phyloP scores from a whole-genome alignment of 2,329 filamentous ascomycete genomes.

The Penicillium sp. region DNA sequence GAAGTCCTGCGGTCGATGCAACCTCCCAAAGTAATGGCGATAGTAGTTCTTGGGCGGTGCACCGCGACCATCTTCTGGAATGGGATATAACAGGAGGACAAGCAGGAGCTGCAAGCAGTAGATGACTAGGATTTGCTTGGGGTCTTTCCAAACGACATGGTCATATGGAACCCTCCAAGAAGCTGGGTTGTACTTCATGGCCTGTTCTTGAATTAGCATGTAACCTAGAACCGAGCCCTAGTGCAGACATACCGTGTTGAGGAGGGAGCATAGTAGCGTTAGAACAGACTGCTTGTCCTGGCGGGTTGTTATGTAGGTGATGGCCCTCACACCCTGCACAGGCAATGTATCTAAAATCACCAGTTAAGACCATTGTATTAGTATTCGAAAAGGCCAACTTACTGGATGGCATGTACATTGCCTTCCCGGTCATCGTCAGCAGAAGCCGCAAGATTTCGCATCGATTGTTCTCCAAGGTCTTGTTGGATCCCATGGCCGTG shows the following conservation, averaged over 20 bases:
- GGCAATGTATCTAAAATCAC: constrained; percentile 60
- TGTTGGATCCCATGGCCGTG: constrained; percentile 79
- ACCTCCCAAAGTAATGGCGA: constrained; percentile 81
- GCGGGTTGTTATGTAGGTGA: constrained; percentile 86
- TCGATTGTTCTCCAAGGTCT: constrained; percentile 88
- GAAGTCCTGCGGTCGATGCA: constrained; percentile 93
- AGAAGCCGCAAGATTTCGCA: constrained; percentile 85
- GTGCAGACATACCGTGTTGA: constrained; percentile 73
- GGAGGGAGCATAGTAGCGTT: constrained; percentile 82
- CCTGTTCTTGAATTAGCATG: constrained; percentile 50
- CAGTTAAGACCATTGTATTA: constrained; percentile 1
- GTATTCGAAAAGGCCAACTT: constrained; percentile 24
- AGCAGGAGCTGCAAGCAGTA: constrained; percentile 91
- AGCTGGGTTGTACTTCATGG: constrained; percentile 92
- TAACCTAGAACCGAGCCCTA: not conserved
- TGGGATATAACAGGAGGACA: constrained; percentile 77
- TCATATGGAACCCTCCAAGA: constrained; percentile 94
- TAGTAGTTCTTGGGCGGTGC: constrained; percentile 82
- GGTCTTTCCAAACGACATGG: constrained; percentile 84
- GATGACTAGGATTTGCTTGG: constrained; percentile 84
- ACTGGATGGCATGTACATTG: constrained; percentile 86
- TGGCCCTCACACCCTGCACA: constrained; percentile 73
- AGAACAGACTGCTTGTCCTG: constrained; percentile 88
- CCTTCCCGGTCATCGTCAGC: constrained; percentile 80
- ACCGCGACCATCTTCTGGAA: constrained; percentile 69